A percentile compares a stretch with the other conserved stretches of the same genome.
These are phyloP conservation scores for Cercospora zeae-maydis DNA, from an alignment of 2,329 filamentous ascomycete species.

Conservation along the genomic window DNA sequence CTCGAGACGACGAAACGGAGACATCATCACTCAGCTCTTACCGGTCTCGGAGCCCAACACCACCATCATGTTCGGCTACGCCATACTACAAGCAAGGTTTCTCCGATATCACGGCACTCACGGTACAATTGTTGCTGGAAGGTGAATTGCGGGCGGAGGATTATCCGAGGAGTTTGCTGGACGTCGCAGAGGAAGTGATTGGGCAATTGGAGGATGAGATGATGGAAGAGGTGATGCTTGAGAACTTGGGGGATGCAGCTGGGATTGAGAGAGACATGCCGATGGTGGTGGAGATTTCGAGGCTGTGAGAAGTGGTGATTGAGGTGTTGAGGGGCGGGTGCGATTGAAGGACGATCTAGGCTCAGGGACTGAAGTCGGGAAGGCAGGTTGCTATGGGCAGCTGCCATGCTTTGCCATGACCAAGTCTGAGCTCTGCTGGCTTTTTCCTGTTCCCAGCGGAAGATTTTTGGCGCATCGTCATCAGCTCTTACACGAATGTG, in stretches of 20 bases:
- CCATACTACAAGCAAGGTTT: not conserved
- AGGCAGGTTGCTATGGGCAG: not conserved
- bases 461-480: not conserved
- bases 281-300: conserved; percentile 2
- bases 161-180: not conserved
- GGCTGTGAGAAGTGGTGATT: not conserved
- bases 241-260: no score
- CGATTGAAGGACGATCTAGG: not conserved
- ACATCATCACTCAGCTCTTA: not conserved
- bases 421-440: not conserved
- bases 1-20: not conserved
- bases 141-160: not conserved
- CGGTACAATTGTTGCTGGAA: not conserved
- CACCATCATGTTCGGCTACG: not conserved
- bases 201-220: conserved; percentile 3
- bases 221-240: conserved; percentile 6
- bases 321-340: not conserved
- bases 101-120: not conserved
- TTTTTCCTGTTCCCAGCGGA: not conserved
- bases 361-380: not conserved
- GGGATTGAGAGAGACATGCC: not conserved
- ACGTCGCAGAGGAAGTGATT: conserved; percentile 1
- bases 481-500: not conserved
- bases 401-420: not conserved
- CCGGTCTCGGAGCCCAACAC: not conserved